A percentile compares a stretch with the other conserved stretches of the same genome.
Conservation (phyloP, 2,329 filamentous ascomycete species). For the Penicillium hordei region DNA sequence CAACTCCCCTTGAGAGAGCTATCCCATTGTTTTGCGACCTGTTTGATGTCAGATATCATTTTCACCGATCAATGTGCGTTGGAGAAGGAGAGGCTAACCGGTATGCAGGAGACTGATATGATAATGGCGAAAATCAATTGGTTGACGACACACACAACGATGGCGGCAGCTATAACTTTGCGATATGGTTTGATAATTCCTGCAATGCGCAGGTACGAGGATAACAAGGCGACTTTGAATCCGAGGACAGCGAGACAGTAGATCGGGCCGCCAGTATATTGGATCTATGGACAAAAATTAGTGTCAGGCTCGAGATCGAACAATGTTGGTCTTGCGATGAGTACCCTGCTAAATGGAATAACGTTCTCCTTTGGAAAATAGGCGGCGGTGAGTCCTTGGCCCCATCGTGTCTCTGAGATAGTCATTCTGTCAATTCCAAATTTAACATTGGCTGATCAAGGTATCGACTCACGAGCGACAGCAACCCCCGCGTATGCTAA, state of each 20-base stretch:
- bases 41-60: slow-evolving; percentile 6
- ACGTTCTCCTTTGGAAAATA: slow-evolving; percentile 27
- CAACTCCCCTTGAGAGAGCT: slow-evolving; percentile 41
- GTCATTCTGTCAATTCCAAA: background rate
- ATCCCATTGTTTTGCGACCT: slow-evolving; percentile 49
- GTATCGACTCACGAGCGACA: slow-evolving; percentile 23
- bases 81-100: slow-evolving; percentile 17
- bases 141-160: slow-evolving; percentile 38
- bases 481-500: slow-evolving; percentile 19
- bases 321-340: background rate
- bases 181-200: slow-evolving; percentile 42
- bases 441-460: background rate
- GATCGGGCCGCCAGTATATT: slow-evolving; percentile 31
- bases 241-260: slow-evolving; percentile 40
- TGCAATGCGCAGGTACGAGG: slow-evolving; percentile 50
- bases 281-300: slow-evolving; percentile 18
- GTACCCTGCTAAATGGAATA: slow-evolving; percentile 29
- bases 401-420: slow-evolving; percentile 30
- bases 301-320: background rate
- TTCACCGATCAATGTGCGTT: background rate
- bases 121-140: slow-evolving; percentile 39
- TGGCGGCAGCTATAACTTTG: slow-evolving; percentile 35
- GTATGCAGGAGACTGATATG: slow-evolving; percentile 28
- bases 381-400: slow-evolving; percentile 19
- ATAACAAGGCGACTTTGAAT: slow-evolving; percentile 51